Evolutionary conservation across 2,329 filamentous ascomycete species (phyloP).

Genomic region (Colletotrichum ledebouriae): DNA sequence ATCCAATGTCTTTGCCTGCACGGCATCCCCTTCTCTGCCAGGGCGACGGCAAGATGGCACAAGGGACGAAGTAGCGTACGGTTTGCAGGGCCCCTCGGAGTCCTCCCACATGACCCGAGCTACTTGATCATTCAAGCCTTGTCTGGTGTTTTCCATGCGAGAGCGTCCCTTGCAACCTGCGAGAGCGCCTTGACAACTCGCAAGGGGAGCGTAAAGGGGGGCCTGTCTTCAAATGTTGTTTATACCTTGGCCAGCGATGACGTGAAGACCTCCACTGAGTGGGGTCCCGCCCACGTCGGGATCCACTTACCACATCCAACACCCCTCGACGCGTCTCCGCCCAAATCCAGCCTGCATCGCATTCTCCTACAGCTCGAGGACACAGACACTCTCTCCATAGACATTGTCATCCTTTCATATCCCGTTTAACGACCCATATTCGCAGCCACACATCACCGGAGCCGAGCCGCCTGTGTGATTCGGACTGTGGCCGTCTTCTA

Average conservation of each 20-base stretch:
- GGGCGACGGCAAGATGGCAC: neutral
- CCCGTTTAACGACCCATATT: neutral
- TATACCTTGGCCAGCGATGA: neutral
- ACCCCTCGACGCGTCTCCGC: too few relatives aligned
- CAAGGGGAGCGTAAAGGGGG: neutral
- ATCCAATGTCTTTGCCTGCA: slow-evolving; percentile 17
- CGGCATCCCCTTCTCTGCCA: slow-evolving; percentile 5
- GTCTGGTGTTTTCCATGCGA: slow-evolving; percentile 7
- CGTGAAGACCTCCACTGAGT: neutral
- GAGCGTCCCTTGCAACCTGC: too few relatives aligned
- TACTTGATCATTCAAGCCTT: slow-evolving; percentile 1
- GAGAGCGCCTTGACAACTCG: too few relatives aligned
- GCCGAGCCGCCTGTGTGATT: slow-evolving; percentile 9
- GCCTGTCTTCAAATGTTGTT: neutral
- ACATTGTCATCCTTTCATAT: too few relatives aligned
- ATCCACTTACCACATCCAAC: too few relatives aligned
- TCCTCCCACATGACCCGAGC: slow-evolving; percentile 9
- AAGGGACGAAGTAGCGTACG: neutral
- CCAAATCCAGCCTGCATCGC: too few relatives aligned
- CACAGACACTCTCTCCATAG: too few relatives aligned
- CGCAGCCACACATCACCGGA: neutral
- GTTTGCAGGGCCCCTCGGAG: neutral
- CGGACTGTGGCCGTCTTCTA: slow-evolving; percentile 3
- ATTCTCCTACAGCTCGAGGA: too few relatives aligned
- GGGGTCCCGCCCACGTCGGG: too few relatives aligned